phyloP scores from a whole-genome alignment of 2,329 filamentous ascomycete genomes.

The Trichothecium sympodiale region DNA sequence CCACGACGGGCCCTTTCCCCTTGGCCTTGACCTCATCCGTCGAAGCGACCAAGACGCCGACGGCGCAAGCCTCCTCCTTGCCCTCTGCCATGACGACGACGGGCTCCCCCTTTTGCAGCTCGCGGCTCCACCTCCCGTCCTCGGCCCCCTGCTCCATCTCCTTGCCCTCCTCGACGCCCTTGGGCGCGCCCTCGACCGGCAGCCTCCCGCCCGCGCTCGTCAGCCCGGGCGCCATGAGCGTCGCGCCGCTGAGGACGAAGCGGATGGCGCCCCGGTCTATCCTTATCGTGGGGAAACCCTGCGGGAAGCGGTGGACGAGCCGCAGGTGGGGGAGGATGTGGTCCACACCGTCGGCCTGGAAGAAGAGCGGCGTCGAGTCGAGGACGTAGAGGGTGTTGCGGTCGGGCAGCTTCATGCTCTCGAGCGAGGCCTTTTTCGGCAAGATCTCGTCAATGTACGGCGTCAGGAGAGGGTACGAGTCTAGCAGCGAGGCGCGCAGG shows the following conservation, averaged over 20 bases:
- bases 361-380: conserved; percentile 73
- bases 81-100: conserved; percentile 89
- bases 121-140: conserved; percentile 48
- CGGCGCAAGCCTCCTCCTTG: conserved; percentile 81
- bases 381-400: conserved; percentile 82
- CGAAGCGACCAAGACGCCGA: conserved; percentile 72
- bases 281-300: conserved; percentile 70
- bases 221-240: conserved; percentile 90
- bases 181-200: conserved; percentile 40
- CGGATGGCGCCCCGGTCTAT: conserved; percentile 95
- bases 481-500: conserved; percentile 70
- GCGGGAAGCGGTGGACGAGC: conserved; percentile 82
- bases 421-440: conserved; percentile 86
- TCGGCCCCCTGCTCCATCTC: conserved; percentile 33
- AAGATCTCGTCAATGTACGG: conserved; percentile 89
- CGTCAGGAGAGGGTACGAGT: conserved; percentile 75
- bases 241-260: conserved; percentile 87
- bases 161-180: conserved; percentile 22
- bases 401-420: conserved; percentile 88
- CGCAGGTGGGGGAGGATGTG: conserved; percentile 77
- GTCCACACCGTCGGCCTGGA: conserved; percentile 65
- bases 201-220: conserved; percentile 74
- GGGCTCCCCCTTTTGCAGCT: conserved; percentile 69
- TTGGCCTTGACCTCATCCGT: conserved; percentile 89
- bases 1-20: conserved; percentile 88